Evolutionary conservation across 1,139 yeast genomes (phyloP).

Genomic region (Pichiaceae sp.): DNA sequence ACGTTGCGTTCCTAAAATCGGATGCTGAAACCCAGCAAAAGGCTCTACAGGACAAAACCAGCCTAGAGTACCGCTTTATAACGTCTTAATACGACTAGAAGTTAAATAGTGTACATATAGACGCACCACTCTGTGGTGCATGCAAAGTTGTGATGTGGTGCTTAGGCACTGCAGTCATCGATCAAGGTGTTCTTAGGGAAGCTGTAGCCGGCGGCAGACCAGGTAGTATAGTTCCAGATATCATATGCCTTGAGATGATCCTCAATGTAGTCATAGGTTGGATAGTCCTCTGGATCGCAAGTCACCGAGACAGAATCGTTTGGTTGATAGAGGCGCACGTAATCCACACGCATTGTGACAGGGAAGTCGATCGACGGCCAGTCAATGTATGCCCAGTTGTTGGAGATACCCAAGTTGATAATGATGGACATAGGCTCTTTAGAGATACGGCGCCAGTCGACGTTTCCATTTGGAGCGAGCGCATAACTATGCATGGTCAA

Average conservation of each 20-base stretch:
- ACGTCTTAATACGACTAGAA: no score
- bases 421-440: conserved; percentile 59
- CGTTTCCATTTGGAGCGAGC: conserved; percentile 50
- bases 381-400: conserved; percentile 56
- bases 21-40: background rate
- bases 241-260: conserved; percentile 38
- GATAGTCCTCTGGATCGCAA: conserved; percentile 49
- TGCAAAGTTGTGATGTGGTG: no score
- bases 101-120: no score
- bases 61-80: no score
- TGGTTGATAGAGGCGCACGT: conserved; percentile 57
- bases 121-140: no score
- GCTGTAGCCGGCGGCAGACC: conserved; percentile 29
- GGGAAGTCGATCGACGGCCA: conserved; percentile 51
- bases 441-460: conserved; percentile 51
- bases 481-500: conserved; percentile 40
- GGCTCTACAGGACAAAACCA: no score
- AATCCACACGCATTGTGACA: conserved; percentile 39
- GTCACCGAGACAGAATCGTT: conserved; percentile 32
- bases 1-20: background rate
- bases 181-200: conserved; percentile 25
- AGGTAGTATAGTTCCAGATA: conserved; percentile 36
- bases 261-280: conserved; percentile 47
- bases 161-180: conserved; percentile 4
- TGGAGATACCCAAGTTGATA: conserved; percentile 50